Conservation (phyloP, 2,329 filamentous ascomycete genomes). For the Rhynchosporium agropyri region DNA sequence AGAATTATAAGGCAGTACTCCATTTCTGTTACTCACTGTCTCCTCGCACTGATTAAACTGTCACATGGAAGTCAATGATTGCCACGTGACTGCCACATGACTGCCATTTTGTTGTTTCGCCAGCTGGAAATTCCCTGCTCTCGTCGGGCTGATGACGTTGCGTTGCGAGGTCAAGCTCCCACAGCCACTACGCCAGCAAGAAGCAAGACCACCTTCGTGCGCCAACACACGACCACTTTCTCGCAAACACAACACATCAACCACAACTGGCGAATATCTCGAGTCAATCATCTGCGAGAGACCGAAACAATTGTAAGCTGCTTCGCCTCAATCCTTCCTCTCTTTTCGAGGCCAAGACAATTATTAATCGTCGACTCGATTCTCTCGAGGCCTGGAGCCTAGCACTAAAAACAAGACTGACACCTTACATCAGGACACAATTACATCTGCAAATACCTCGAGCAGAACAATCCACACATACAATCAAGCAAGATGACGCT, state of each 20-base stretch:
- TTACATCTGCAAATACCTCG: slow-evolving; percentile 22
- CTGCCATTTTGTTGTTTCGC: background rate
- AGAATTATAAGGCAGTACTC: background rate
- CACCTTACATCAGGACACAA: slow-evolving; percentile 33
- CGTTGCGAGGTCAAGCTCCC: slow-evolving; percentile 17
- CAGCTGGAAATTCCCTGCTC: slow-evolving; percentile 16
- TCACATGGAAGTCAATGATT: too few species aligned
- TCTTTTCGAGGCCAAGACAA: background rate
- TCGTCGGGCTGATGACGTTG: slow-evolving; percentile 18
- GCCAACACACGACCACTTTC: slow-evolving; percentile 7
- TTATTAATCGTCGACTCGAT: background rate
- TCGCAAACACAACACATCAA: background rate
- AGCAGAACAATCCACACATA: slow-evolving; percentile 18
- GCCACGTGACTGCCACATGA: slow-evolving; percentile 2
- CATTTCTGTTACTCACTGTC: background rate
- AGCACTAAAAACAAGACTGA: slow-evolving; percentile 30
- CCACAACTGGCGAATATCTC: slow-evolving; percentile 10
- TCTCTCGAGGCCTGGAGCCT: background rate
- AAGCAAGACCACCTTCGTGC: background rate
- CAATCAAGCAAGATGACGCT: slow-evolving; percentile 50
- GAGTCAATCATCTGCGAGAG: slow-evolving; percentile 11
- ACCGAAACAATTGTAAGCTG: slow-evolving; percentile 5
- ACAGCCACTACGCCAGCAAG: slow-evolving; percentile 10
- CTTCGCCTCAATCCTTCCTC: background rate
- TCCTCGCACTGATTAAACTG: background rate